A percentile compares a stretch with the other conserved stretches of the same genome.
Evolutionary conservation across 163 green algal genomes (phyloP).

Genomic region (Volvox carteri): DNA sequence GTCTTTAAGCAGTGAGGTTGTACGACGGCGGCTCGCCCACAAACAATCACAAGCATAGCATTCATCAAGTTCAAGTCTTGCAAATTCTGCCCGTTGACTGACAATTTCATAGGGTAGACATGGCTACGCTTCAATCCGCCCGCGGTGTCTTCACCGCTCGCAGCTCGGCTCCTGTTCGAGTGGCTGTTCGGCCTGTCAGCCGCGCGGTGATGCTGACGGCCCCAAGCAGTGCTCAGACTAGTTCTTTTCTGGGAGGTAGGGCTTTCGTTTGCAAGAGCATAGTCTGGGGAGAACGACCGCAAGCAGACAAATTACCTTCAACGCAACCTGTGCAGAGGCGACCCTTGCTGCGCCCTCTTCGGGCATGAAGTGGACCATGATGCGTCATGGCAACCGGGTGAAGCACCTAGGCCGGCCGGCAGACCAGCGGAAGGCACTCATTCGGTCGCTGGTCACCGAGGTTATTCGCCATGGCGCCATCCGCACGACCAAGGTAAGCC

Average conservation of each 20-base stretch:
- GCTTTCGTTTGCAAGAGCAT: not conserved
- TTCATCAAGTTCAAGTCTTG: not conserved
- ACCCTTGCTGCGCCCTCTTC: slow-evolving; percentile 50
- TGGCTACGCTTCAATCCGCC: slow-evolving; percentile 37
- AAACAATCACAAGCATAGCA: not conserved
- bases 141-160: slow-evolving; percentile 29
- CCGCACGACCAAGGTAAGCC: slow-evolving; percentile 93
- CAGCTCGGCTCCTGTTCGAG: slow-evolving; percentile 13
- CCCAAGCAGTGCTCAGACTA: slow-evolving; percentile 19
- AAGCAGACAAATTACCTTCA: too few species aligned
- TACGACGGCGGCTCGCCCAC: slow-evolving; percentile 12
- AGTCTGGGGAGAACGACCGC: too few species aligned
- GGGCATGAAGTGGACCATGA: slow-evolving; percentile 80
- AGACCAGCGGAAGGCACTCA: slow-evolving; percentile 98
- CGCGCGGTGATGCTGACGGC: not conserved
- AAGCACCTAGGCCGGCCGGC: slow-evolving; percentile 90
- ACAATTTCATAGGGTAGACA: slow-evolving; percentile 2
- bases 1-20: too few species aligned
- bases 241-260: slow-evolving; percentile 47
- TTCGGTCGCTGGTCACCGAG: slow-evolving; percentile 94
- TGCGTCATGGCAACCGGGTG: slow-evolving; percentile 93
- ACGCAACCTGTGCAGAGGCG: slow-evolving; percentile 61
- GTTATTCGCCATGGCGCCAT: slow-evolving; percentile 96
- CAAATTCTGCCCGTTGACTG: not conserved
- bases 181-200: slow-evolving; percentile 11